Base-by-base conservation (phyloP, 805 yeast genomes). In the Nakazawaea wyomingensis region DNA sequence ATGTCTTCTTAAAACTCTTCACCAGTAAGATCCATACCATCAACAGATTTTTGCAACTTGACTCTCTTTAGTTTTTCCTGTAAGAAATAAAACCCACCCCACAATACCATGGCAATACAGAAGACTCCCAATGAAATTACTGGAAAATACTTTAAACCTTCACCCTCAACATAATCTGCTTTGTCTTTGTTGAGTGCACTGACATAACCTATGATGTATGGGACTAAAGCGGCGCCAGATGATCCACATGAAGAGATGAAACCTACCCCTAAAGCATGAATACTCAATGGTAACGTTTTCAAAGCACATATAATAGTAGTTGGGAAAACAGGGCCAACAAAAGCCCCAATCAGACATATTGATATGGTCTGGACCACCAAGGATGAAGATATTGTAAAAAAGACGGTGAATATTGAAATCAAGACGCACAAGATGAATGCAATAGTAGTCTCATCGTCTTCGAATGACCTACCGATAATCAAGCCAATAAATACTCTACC, bases 211-310 rank as follows among this genome's bases (percentile, higher is more conserved):
- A 81, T 69, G 3, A 77, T 43, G 48, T 78, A 82, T 1, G 95
- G 93, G 6, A 85, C 49, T 0, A 77, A 69, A 0, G 95, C 93
- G 14, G 83, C 85, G 1, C 95, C 96, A 13, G 82, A 78, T 3
- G 91, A 90, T 4, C 95, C 95, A 47, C 85, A 57, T 0, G 93
- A 88, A 43, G 89, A 79, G 22, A 83, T 78, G 41, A 84, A 68
- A 0, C 95, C 90, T 7, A 87, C 71, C 1, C 88, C 90, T 16
- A 76, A 61, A 7, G 84, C 75, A 41, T 84, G 85, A 41, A 73
- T 62, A 34, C 68, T 69, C 24, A 63, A 60, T 0, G 95, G 95
- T 34, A 87, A 58, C 1, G 79, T 64, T 42, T 79, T 77, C 35
- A 84, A 60, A 2, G 88, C 70, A 9, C 82, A 72, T 11, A 83